Evolutionary conservation across 1,139 yeast genomes (phyloP).

Genomic region (Nakaseomyces sp.): DNA sequence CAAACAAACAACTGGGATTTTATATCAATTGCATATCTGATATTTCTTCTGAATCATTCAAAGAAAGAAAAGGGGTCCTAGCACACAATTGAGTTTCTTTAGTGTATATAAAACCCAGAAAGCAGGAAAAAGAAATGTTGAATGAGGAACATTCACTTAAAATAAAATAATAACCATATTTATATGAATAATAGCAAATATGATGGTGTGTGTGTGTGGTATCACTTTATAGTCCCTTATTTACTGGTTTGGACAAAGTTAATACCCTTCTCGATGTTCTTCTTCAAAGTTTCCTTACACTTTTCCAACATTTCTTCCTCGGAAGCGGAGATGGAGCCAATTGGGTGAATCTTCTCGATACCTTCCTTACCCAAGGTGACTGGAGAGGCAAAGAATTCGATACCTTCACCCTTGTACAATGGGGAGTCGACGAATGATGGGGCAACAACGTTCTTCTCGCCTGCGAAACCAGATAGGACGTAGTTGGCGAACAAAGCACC

Average conservation of each 20-base stretch:
- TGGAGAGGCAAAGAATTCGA: slow-evolving; percentile 88
- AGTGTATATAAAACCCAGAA: neutral
- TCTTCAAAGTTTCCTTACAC: slow-evolving; percentile 76
- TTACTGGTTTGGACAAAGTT: slow-evolving; percentile 37
- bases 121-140: neutral
- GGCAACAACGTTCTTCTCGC: slow-evolving; percentile 63
- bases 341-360: slow-evolving; percentile 64
- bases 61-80: too few relatives aligned
- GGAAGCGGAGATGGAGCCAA: slow-evolving; percentile 47
- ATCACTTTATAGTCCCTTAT: neutral
- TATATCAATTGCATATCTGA: neutral
- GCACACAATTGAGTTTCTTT: neutral
- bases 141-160: too few relatives aligned
- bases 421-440: slow-evolving; percentile 79
- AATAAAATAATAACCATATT: neutral
- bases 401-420: slow-evolving; percentile 71
- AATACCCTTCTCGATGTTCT: slow-evolving; percentile 66
- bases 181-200: neutral
- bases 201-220: neutral
- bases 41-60: too few relatives aligned
- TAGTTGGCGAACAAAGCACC: slow-evolving; percentile 92
- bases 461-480: slow-evolving; percentile 67
- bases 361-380: slow-evolving; percentile 87
- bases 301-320: slow-evolving; percentile 70
- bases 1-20: neutral